Conservation (phyloP, 768 basidiomycete species). For the Megacollybia marginata region DNA sequence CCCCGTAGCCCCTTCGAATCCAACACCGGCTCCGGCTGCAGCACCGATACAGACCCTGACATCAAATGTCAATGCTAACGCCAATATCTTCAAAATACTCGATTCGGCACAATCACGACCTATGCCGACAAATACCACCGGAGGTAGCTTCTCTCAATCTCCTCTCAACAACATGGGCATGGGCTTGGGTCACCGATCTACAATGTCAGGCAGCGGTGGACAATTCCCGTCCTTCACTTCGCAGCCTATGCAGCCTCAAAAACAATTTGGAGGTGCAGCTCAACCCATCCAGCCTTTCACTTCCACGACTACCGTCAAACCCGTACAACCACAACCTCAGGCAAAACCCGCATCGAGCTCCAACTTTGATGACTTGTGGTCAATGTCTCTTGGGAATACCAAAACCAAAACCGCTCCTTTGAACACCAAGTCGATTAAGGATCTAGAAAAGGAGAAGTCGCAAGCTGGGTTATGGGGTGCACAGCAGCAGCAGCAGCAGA, state of each 20-base stretch:
- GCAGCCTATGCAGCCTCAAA: slow-evolving; percentile 13
- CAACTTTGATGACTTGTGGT: slow-evolving; percentile 89
- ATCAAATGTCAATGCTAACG: slow-evolving; percentile 40
- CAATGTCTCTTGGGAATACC: slow-evolving; percentile 59
- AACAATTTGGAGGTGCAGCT: slow-evolving; percentile 21
- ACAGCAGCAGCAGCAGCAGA: slow-evolving; percentile 7
- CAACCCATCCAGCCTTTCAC: slow-evolving; percentile 21
- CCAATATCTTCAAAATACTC: slow-evolving; percentile 26
- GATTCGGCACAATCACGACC: slow-evolving; percentile 18
- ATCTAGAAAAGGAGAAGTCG: slow-evolving; percentile 83
- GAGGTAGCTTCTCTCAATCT: slow-evolving; percentile 1
- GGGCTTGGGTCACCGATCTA: slow-evolving; percentile 25
- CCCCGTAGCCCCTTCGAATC: not conserved
- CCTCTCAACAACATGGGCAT: slow-evolving; percentile 6
- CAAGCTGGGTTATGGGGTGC: slow-evolving; percentile 75
- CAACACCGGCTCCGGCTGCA: slow-evolving; percentile 15
- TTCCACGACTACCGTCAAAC: slow-evolving; percentile 9
- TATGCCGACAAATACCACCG: slow-evolving; percentile 19
- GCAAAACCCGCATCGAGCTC: slow-evolving; percentile 32
- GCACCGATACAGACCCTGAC: slow-evolving; percentile 24
- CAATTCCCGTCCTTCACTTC: slow-evolving; percentile 19
- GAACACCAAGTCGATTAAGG: slow-evolving; percentile 71
- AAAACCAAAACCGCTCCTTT: slow-evolving; percentile 29
- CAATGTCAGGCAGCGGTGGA: slow-evolving; percentile 24
- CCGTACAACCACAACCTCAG: slow-evolving; percentile 18